phyloP scores from a whole-genome alignment of 352 stramenopile species.

The Pythium chondricola region DNA sequence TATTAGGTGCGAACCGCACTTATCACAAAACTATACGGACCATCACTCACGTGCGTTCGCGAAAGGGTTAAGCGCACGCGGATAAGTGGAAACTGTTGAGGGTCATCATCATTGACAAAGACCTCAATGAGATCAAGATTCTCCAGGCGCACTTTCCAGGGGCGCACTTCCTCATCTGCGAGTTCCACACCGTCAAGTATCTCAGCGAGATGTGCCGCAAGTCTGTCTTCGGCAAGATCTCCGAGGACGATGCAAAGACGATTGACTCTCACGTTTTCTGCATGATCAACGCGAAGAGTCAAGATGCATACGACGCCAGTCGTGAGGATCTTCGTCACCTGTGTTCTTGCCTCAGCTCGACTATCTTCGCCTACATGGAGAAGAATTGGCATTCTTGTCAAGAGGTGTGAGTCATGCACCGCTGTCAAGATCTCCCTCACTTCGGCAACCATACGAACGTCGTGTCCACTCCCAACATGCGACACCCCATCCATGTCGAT shows the following conservation, averaged over 20 bases:
- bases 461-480: not conserved
- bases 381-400: constrained; percentile 1
- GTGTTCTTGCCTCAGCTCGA: too few relatives aligned
- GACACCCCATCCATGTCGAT: not conserved
- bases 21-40: too few relatives aligned
- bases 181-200: constrained; percentile 7
- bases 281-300: constrained; percentile 11
- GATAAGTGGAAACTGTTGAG: too few relatives aligned
- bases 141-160: not conserved
- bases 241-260: constrained; percentile 2
- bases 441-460: not conserved
- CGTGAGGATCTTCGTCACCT: not conserved
- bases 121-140: too few relatives aligned
- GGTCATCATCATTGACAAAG: too few relatives aligned
- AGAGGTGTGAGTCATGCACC: not conserved
- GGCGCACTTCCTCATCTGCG: constrained; percentile 1
- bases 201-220: not conserved
- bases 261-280: constrained; percentile 12
- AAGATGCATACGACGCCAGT: constrained; percentile 6
- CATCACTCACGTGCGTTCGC: too few relatives aligned
- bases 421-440: not conserved
- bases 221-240: constrained; percentile 12
- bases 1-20: too few relatives aligned
- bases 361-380: constrained; percentile 4
- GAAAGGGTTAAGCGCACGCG: too few relatives aligned